phyloP scores from a whole-genome alignment of 75 land plant species.

The Sequoiadendron giganteum region DNA sequence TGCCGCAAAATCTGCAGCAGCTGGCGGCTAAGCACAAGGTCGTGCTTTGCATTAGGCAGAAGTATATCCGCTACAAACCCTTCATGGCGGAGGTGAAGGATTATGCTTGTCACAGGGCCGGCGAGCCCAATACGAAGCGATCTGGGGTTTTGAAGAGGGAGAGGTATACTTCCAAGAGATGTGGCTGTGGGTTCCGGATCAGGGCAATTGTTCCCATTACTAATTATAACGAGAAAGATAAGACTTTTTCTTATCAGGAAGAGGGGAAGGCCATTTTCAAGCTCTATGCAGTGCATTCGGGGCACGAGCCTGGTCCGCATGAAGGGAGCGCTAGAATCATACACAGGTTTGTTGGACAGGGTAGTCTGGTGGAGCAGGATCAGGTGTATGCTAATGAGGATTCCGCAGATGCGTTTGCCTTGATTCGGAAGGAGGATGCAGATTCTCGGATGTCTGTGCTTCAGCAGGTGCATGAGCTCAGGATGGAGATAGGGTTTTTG shows the following conservation, averaged over 20 bases:
- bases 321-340: slow-evolving; percentile 83
- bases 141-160: slow-evolving; percentile 63
- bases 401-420: slow-evolving; percentile 29
- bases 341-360: slow-evolving; percentile 64
- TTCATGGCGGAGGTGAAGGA: slow-evolving; percentile 97
- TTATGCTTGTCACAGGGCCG: slow-evolving; percentile 90
- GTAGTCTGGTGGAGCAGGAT: slow-evolving; percentile 41
- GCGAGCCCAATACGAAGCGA: slow-evolving; percentile 58
- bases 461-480: slow-evolving; percentile 67
- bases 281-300: slow-evolving; percentile 81
- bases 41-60: slow-evolving; percentile 84
- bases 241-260: slow-evolving; percentile 80
- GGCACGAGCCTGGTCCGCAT: slow-evolving; percentile 83
- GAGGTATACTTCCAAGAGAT: slow-evolving; percentile 73
- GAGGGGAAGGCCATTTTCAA: slow-evolving; percentile 84
- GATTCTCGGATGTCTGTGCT: slow-evolving; percentile 45
- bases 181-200: slow-evolving; percentile 86
- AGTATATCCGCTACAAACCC: slow-evolving; percentile 87
- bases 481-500: slow-evolving; percentile 43
- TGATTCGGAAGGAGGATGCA: slow-evolving; percentile 34
- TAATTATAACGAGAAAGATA: slow-evolving; percentile 84
- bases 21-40: slow-evolving; percentile 86
- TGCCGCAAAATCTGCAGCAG: slow-evolving; percentile 66
- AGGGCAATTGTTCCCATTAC: slow-evolving; percentile 82
- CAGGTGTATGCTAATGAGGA: slow-evolving; percentile 46